Conservation (phyloP, 768 basidiomycete genomes). For the Hypsizygus marmoreus region DNA sequence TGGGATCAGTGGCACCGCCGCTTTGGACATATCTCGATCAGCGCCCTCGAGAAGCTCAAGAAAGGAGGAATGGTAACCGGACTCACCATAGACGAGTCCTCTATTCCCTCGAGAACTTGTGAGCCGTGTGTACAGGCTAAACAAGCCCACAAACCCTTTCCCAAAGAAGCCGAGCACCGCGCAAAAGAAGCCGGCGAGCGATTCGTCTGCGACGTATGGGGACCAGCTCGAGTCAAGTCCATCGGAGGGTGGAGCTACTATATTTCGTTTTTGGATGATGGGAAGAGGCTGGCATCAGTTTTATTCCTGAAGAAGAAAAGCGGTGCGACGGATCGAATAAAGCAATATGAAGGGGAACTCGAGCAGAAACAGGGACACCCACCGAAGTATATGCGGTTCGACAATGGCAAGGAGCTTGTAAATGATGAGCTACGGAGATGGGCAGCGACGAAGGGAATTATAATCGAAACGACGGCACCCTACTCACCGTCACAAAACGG, state of each 20-base stretch:
- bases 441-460: slow-evolving; percentile 9
- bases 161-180: not conserved
- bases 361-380: not conserved
- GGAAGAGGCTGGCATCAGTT: not conserved
- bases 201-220: not conserved
- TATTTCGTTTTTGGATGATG: slow-evolving; percentile 1
- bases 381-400: not conserved
- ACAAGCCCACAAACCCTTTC: slow-evolving; percentile 2
- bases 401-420: slow-evolving; percentile 22
- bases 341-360: not conserved
- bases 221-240: too few relatives aligned
- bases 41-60: not conserved
- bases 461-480: slow-evolving; percentile 26
- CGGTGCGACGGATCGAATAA: not conserved
- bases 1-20: slow-evolving; percentile 1
- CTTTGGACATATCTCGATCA: slow-evolving; percentile 3
- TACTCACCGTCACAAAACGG: slow-evolving; percentile 33
- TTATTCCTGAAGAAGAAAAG: not conserved
- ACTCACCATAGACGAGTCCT: not conserved
- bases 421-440: slow-evolving; percentile 10
- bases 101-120: not conserved
- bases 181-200: slow-evolving; percentile 8
- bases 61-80: too few relatives aligned
- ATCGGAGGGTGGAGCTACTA: too few relatives aligned
- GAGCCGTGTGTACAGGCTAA: slow-evolving; percentile 1